A percentile compares a stretch with the other conserved stretches of the same genome.
Evolutionary conservation across 2,329 filamentous ascomycete genomes (phyloP).

Genomic region (Colletotrichum sp.): DNA sequence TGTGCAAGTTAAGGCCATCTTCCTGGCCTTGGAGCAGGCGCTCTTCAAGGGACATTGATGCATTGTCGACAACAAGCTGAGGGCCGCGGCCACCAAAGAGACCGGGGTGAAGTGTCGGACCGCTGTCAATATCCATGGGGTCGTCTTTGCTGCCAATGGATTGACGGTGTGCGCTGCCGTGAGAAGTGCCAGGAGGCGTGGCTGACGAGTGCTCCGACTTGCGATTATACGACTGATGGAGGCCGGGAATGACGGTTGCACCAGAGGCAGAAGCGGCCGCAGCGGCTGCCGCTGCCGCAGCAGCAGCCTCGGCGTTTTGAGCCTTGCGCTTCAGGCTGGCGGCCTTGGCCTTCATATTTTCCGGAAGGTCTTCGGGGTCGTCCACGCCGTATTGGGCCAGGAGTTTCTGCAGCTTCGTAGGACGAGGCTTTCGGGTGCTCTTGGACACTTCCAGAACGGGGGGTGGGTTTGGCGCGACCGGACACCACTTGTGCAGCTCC

Average conservation of each 20-base stretch:
- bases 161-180: conserved; percentile 20
- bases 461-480: conserved; percentile 84
- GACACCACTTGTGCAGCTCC: conserved; percentile 93
- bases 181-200: conserved; percentile 27
- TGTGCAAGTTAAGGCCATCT: conserved; percentile 49
- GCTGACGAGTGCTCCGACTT: conserved; percentile 22
- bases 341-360: conserved; percentile 80
- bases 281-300: conserved; percentile 35
- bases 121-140: conserved; percentile 43
- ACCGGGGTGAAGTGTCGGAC: conserved; percentile 42
- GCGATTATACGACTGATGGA: not conserved
- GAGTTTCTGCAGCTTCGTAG: conserved; percentile 96
- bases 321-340: conserved; percentile 77
- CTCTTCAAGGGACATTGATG: conserved; percentile 52
- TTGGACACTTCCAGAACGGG: conserved; percentile 86
- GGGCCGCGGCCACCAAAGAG: conserved; percentile 49
- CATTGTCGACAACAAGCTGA: conserved; percentile 43
- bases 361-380: conserved; percentile 88
- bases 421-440: conserved; percentile 92
- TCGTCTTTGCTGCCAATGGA: conserved; percentile 33
- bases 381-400: conserved; percentile 88
- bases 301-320: conserved; percentile 59
- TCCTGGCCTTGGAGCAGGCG: conserved; percentile 53
- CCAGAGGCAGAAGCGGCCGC: conserved; percentile 13
- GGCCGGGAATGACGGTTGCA: conserved; percentile 8